Evolutionary conservation across 2,329 filamentous ascomycete genomes (phyloP), one percentile per base, ranked within the genome.

Genomic region (Thelonectria blattea): DNA sequence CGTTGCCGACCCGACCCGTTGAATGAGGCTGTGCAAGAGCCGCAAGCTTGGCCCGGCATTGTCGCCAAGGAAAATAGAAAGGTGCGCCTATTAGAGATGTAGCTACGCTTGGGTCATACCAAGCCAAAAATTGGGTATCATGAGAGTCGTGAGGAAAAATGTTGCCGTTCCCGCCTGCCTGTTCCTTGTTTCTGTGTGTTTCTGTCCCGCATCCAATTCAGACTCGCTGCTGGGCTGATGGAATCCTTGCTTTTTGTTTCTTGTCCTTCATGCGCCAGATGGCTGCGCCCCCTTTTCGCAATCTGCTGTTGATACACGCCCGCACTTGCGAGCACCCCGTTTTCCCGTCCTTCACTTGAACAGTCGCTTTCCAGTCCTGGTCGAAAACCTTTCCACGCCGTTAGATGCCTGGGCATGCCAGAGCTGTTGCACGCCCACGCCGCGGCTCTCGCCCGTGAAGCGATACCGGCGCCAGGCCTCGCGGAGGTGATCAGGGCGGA

Each of bases 381-480:
- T 77, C 0, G 83, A 81, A 57, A 88, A 89, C 32, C 87, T 78
- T 67, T 89, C 86, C 0, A 83, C 80, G 0, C 87, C 87, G 57
- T 80, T 86, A 41, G 78, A 77, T 56, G 86, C 83, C 70, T 89
- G 87, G 17, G 81, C 77, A 65, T 88, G 85, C 85, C 85, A 89
- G 14, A 87, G 72, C 65, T 83, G 79, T 64, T 88, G 79, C 66
- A 85, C 81, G 3, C 87, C 87, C 4, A 87, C 81, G 3, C 85
- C 86, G 0, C 87, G 86, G 34, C 88, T 87, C 68, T 89, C 88
- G 4, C 84, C 79, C 22, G 84, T 79, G 46, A 83, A 74, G 72
- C 85, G 89, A 74, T 91, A 91, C 50, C 90, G 81, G 57, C 90
- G 81, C 72, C 90, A 80, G 5, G 91, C 90, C 74, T 93, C 91